Evolutionary conservation across 2,329 filamentous ascomycete species (phyloP), one percentile per base, ranked within the genome.

Genomic region (Phialophora chinensis): DNA sequence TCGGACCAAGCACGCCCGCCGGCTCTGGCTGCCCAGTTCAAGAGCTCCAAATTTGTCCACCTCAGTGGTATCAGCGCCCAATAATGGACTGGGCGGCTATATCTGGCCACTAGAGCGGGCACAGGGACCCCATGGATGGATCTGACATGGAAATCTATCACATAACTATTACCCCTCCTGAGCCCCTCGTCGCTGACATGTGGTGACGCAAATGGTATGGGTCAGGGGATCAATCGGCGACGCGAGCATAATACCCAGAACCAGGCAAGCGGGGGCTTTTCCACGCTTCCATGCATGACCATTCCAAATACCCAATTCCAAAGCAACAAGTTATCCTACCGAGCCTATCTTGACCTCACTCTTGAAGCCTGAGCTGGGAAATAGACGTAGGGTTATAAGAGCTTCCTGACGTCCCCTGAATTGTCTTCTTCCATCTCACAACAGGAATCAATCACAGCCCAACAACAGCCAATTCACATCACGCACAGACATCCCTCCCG

Each of bases 231-330:
- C 57, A 60, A 50, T 60, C 38, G 42, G 57, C 38, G 38, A 47
- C 38, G 11, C 57, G 29, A 50, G 57, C 17, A 50, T 33, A 5
- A 60, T 60, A 60, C 25, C 57, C 57, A 35, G 1, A 55, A 55
- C 12, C 27, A 55, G 14, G 5, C 53, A 6, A 12, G 27, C 29
- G 27, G 53, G 29, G 25, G 53, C 29, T 29, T 33, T 42, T 35
- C 25, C 29, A 35, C 58, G 33, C 25, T 35, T 50, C 44, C 27
- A 35, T 38, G 47, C 59, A 50, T 29, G 47, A 27, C 31, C 59
- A 61, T 61, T 61, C 59, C 59, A 61, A 61, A 61, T 61, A 33
- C 11, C 35, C 12, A 14, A 31, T 25, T 42, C 52, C 56, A 31
- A 49, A 47, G 20, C 27, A 44, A 60, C 27, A 60, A 33, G 42